A percentile compares a stretch with the other conserved stretches of the same genome.
Conservation (phyloP, 192 early-diverging fungal species). For the Backusella luteola region DNA sequence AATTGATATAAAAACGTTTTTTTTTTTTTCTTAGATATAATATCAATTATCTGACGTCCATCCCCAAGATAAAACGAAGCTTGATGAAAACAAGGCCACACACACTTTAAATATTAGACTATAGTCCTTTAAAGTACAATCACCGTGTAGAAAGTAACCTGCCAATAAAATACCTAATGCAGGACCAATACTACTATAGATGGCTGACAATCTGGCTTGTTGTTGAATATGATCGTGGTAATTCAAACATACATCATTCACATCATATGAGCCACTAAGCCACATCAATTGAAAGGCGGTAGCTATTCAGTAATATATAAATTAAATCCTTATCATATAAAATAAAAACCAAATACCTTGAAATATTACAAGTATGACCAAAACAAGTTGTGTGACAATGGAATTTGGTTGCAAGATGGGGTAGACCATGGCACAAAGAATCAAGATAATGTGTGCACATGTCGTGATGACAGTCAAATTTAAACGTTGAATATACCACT, state of each 20-base stretch:
- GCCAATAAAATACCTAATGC: constrained; percentile 13
- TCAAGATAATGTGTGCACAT: constrained; percentile 7
- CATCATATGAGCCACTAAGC: background rate
- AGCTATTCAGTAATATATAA: background rate
- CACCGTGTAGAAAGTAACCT: background rate
- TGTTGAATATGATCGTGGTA: constrained; percentile 16
- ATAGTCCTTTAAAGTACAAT: background rate
- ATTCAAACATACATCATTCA: background rate
- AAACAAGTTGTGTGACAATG: background rate
- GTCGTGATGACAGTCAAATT: constrained; percentile 10
- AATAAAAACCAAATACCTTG: constrained; percentile 11
- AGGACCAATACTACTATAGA: constrained; percentile 26
- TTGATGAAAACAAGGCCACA: background rate
- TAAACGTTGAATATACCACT: constrained; percentile 4
- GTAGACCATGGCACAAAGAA: constrained; percentile 2
- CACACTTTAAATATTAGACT: background rate
- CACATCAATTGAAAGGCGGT: constrained; percentile 12
- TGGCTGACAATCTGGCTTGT: constrained; percentile 17
- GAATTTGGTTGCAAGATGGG: background rate
- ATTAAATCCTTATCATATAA: background rate
- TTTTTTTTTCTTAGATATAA: background rate
- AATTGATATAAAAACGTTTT: background rate
- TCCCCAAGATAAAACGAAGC: constrained; percentile 25
- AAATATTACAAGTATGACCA: background rate
- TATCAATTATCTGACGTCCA: constrained; percentile 17